Base-by-base conservation (phyloP, 805 yeast species). In the Metschnikowia noctiluminum region DNA sequence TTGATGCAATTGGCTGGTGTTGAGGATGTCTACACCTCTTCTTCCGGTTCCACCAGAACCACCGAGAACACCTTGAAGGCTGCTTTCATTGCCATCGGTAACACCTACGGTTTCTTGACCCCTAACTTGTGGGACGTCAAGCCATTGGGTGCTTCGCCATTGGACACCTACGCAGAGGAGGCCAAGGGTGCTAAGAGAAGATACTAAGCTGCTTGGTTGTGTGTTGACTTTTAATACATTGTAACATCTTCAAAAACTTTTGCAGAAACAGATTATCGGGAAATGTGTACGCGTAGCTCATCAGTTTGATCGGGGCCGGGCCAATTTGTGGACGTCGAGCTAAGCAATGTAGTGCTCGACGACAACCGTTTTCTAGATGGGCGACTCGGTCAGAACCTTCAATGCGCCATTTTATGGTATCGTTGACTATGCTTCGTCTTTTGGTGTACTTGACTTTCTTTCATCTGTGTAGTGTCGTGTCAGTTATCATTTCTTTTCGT, bases 71-170 rank as follows among this genome's bases (percentile, higher is more conserved):
- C 99, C 76, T 87, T 94, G 76, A 94, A 94, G 87, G 99, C 99
- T 73, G 89, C 97, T 70, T 94, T 94, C 84, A 91, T 86, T 78
- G 99, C 99, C 71, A 87, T 94, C 71, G 97, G 97, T 82, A 92
- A 91, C 96, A 89, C 99, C 66, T 94, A 94, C 89, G 97, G 96
- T 81, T 94, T 91, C 98, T 87, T 94, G 81, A 94, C 99, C 77
- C 99, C 99, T 74, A 87, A 91, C 96, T 84, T 94, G 79, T 94
- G 99, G 99, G 79, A 80, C 67, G 87, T 84, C 67, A 82, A 84
- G 69, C 82, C 88, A 60, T 83, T 91, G 73, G 82, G 83, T 70
- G 80, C 87, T 64, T 88, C 96, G 72, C 99, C 99, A 75, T 82
- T 94, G 77, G 99, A 94, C 71, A 83, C 86, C 71, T 91, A 85